Base-by-base conservation (phyloP, 2,329 filamentous ascomycete species). In the Akanthomyces dipterigenus region DNA sequence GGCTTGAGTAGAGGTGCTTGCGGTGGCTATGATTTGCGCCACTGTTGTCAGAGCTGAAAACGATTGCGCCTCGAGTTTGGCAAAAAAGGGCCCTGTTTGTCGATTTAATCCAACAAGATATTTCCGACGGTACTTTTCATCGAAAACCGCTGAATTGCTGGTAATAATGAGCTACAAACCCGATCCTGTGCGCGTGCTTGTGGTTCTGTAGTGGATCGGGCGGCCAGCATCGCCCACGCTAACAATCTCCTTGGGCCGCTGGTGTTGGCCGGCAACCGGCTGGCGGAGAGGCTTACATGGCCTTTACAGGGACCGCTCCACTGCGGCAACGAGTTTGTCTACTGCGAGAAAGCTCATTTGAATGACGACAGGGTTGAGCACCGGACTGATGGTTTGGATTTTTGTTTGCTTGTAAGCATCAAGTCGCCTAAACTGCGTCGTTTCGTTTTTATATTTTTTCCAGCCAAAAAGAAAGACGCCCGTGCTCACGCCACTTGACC, bases 241-340 rank as follows among this genome's bases (percentile, higher is more conserved):
- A 58, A 50, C 43, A 40, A 24, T 34, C 24, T 46, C 31, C 46
- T 51, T 38, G 38, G 46, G 48, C 46, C 26, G 31, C 11, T 34
- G 31, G 31, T 9, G 5, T 34, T 34, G 31, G 8, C 31, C 31
- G 31, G 31, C 31, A 34, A 34, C 7, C 31, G 58, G 36, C 43
- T 34, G 36, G 40, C 28, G 48, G 43, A 55, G 48, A 46, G 60
- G 54, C 46, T 57, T 56, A 58, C 54, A 62, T 62, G 60, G 60
- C 60, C 60, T 57, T 38, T 62, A 49, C 42, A 43, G 49, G 28
- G 50, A 40, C 38, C 26, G 48, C 46, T 60, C 57, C 57, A 60
- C 57, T 28, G 9, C 22, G 40, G n/a, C 31, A 50, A 58, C 45
- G 22, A 31, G 5, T 22, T 49, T 43, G 31, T 34, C 6, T n/a